Evolutionary conservation across 2,329 filamentous ascomycete species (phyloP).

Genomic region (Aspergillus carbonarius): DNA sequence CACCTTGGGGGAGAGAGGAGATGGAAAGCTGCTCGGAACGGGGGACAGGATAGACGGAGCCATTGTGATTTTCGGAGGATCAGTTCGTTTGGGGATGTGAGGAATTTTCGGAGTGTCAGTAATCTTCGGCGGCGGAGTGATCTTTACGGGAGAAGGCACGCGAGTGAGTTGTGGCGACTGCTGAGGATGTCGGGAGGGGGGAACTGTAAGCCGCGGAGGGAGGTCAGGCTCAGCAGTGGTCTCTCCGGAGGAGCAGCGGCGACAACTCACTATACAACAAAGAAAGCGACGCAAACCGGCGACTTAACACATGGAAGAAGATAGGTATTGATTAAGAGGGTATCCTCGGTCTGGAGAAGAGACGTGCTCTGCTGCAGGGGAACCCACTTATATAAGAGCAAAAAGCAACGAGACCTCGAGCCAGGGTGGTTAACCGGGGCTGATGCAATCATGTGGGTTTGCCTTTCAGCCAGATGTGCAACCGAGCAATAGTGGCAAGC

Average conservation of each 20-base stretch:
- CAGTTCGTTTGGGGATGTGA: background rate
- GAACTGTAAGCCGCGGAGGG: conserved; percentile 5
- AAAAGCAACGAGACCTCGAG: background rate
- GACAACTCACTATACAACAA: conserved; percentile 8
- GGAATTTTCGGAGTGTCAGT: background rate
- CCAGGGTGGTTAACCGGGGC: background rate
- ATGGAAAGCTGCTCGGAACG: conserved; percentile 1
- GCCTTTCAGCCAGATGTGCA: background rate
- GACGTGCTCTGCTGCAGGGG: background rate
- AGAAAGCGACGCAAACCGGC: conserved; percentile 11
- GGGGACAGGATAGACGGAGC: conserved; percentile 1
- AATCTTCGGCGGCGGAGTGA: background rate
- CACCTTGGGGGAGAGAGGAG: conserved; percentile 7
- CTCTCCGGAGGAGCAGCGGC: conserved; percentile 7
- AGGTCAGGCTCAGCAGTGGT: conserved; percentile 7
- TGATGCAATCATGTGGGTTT: background rate
- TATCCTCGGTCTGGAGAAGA: background rate
- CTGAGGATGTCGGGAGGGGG: conserved; percentile 7
- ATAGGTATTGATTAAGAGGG: background rate
- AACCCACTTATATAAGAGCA: conserved; percentile 3
- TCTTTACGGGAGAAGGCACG: background rate
- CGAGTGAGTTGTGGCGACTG: conserved; percentile 4
- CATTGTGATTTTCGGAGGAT: background rate
- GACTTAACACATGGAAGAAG: conserved; percentile 9
- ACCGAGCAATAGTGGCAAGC: background rate